Conservation (phyloP, 805 yeast species). For the Clavispora asparagi region DNA sequence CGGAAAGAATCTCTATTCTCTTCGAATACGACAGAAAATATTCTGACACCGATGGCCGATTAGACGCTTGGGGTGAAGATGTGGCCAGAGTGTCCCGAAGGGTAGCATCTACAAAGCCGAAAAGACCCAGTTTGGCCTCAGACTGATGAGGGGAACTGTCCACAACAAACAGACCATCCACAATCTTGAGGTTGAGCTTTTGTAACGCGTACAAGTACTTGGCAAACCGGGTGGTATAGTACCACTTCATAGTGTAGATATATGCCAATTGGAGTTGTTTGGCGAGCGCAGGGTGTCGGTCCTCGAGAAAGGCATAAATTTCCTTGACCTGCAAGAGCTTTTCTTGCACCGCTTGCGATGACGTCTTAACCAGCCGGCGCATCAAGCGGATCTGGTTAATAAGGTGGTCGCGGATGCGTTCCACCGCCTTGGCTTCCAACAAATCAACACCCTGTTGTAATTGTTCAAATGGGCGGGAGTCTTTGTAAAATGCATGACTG, state of each 20-base stretch:
- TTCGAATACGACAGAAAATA: slow-evolving; percentile 50
- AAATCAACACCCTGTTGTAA: slow-evolving; percentile 38
- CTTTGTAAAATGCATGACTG: slow-evolving; percentile 14
- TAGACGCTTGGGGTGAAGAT: background rate
- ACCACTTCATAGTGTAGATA: slow-evolving; percentile 88
- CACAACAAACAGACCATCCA: slow-evolving; percentile 53
- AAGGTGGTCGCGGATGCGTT: slow-evolving; percentile 68
- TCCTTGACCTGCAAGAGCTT: slow-evolving; percentile 60
- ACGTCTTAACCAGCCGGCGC: slow-evolving; percentile 48
- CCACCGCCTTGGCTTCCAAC: slow-evolving; percentile 61
- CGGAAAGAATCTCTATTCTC: slow-evolving; percentile 45
- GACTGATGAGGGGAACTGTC: slow-evolving; percentile 37
- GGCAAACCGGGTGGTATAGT: slow-evolving; percentile 72
- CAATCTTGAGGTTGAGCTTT: slow-evolving; percentile 48
- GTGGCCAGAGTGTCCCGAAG: background rate
- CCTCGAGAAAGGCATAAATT: slow-evolving; percentile 50
- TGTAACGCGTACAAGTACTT: slow-evolving; percentile 72
- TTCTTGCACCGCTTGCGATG: slow-evolving; percentile 73
- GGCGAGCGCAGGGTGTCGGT: slow-evolving; percentile 59
- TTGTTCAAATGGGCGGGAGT: slow-evolving; percentile 22
- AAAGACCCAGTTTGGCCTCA: slow-evolving; percentile 8
- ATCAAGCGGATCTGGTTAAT: slow-evolving; percentile 62
- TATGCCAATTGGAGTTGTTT: slow-evolving; percentile 75
- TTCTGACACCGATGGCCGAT: slow-evolving; percentile 34
- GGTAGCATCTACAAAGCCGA: slow-evolving; percentile 7